Base-by-base conservation (phyloP, 768 basidiomycete genomes). In the Phylloporus rhodoxanthus region DNA sequence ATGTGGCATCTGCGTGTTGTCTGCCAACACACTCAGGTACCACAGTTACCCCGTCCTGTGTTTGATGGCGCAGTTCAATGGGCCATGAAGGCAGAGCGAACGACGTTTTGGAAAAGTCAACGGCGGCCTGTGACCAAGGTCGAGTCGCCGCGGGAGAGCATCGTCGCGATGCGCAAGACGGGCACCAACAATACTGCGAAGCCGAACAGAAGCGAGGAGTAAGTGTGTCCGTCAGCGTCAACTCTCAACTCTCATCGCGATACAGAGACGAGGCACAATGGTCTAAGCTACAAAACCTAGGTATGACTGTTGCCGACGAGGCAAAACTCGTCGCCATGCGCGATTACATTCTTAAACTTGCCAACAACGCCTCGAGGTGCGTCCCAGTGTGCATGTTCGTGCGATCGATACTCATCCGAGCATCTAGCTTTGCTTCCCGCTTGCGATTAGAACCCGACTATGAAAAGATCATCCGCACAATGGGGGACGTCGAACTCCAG, bases 1-100 rank as follows among this genome's bases (percentile, higher is more conserved):
- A 64, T 29, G 87, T 66, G 3, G 5, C 38, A 5, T 17, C 14
- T 36, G 25, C 8, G 8, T 46, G 1, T 20, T 37, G 25, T 28
- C 29, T 1, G 43, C 52, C 17, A 15, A 21, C 11, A 29, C 7
- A 5, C 15, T 47, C 57, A 32, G 2, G 8, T n/a, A 37, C 21
- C 26, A 28, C 17, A 81, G 79, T 60, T 84, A 20, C 61, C 81
- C 55, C 74, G 94, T 38, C 79, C 84, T 43, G 82, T 94, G 26
- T 83, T 95, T 49, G 90, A 94, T 54, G 83, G 89, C 0, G 85
- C 91, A 0, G 77, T 93, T 15, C 75, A 82, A 37, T 96, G 94
- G 89, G 93, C 94, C 0, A 84, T 85, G 77, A 88, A 82, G 57
- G 76, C 84, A 1, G 86, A 91, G 20, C 86, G 85, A 56, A 80